Base-by-base conservation (phyloP, 129 eudicot species). In the Erigeron canadensis region DNA sequence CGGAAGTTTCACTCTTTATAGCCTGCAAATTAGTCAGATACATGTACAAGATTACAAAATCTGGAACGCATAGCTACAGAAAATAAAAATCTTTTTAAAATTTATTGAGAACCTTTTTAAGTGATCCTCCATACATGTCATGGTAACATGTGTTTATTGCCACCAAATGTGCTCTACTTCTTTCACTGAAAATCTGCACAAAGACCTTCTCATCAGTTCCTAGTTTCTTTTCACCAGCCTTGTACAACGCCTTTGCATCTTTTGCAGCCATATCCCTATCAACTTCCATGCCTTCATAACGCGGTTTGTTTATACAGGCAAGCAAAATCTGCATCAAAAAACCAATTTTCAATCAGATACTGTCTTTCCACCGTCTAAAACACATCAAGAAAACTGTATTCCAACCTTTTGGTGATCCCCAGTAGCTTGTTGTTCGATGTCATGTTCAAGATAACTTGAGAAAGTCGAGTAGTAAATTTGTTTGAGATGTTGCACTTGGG, bases 201-300 rank as follows among this genome's bases (percentile, higher is more conserved):
- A 86, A 84, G 41, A 63, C 72, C 76, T 72, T 54, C 73, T 84
- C 88, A 21, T 86, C 84, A 17, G 88, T 86, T 76, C 88, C 91
- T 50, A 83, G 21, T 72, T 82, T 83, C 88, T 84, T 83, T 67
- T 86, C 91, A 44, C 91, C 91, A 9, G 88, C 91, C 45, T 73
- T 84, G 75, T 78, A 86, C 50, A 86, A 80, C 9, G 77, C 84
- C 75, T 81, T 84, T 46, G 88, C 91, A 79, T 86, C 91, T 81
- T 84, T 81, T 59, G 71, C 84, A 63, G 79, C 88, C 70, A 71
- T 51, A 21, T 63, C 75, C 67, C 80, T 73, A 79, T 86, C 86
- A 16, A 86, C 86, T 79, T 86, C 88, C 54, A 67, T 7, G 45
- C 86, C 92, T 79, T 86, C 84, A 54, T 81, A 84, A 3, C 88